Conservation (phyloP, 306 rosid species). For the Fagus crenata region DNA sequence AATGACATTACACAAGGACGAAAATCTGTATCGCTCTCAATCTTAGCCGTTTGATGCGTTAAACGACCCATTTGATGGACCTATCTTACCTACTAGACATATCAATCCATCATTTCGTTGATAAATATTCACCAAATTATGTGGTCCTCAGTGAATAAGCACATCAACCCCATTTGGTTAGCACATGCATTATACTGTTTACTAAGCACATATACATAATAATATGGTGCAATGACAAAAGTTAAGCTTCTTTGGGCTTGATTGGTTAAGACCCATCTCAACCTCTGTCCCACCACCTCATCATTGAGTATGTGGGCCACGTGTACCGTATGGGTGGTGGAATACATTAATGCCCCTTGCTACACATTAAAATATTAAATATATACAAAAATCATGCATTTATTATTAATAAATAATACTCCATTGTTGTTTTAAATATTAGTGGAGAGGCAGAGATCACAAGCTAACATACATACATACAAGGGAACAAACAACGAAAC, state of each 20-base stretch:
- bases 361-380: slow-evolving; percentile 33
- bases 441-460: slow-evolving; percentile 31
- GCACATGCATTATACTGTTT: slow-evolving; percentile 56
- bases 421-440: slow-evolving; percentile 37
- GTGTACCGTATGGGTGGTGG: slow-evolving; percentile 49
- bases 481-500: slow-evolving; percentile 42
- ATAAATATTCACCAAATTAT: slow-evolving; percentile 33
- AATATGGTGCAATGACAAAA: slow-evolving; percentile 32
- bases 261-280: slow-evolving; percentile 49
- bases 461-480: slow-evolving; percentile 36
- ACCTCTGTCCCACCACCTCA: slow-evolving; percentile 39
- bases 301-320: slow-evolving; percentile 60
- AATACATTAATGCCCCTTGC: slow-evolving; percentile 34
- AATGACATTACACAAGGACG: slow-evolving; percentile 39
- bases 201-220: slow-evolving; percentile 29
- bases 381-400: slow-evolving; percentile 40
- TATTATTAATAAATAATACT: slow-evolving; percentile 36
- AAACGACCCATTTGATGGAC: slow-evolving; percentile 44
- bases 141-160: slow-evolving; percentile 41
- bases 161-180: slow-evolving; percentile 34
- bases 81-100: slow-evolving; percentile 42
- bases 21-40: slow-evolving; percentile 27
- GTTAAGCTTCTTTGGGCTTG: slow-evolving; percentile 30
- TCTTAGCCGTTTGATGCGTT: slow-evolving; percentile 37
- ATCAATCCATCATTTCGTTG: slow-evolving; percentile 28